Evolutionary conservation across 2,329 filamentous ascomycete genomes (phyloP).

Genomic region (Colletotrichum salicis): DNA sequence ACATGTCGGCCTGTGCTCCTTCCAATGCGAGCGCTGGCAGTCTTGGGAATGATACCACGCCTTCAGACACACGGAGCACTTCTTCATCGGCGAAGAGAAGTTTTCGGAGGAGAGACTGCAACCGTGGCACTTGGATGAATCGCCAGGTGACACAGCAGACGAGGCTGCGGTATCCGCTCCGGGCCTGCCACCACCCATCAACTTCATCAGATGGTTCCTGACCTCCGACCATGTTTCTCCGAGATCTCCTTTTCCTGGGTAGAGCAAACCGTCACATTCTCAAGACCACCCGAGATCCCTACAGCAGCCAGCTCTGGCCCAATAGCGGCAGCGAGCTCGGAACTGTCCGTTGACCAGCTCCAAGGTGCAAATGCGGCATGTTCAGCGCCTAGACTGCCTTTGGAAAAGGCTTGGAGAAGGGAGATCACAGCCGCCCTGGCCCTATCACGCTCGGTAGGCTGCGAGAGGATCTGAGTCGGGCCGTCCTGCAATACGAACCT

Average conservation of each 20-base stretch:
- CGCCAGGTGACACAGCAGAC: background rate
- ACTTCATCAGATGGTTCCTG: background rate
- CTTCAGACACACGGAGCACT: background rate
- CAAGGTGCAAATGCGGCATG: background rate
- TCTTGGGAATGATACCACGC: constrained; percentile 19
- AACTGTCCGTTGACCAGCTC: background rate
- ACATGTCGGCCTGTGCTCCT: constrained; percentile 1
- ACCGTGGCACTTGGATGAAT: background rate
- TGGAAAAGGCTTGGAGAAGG: background rate
- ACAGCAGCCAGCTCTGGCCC: background rate
- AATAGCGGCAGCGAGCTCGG: background rate
- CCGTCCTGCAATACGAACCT: background rate
- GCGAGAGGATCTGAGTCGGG: background rate
- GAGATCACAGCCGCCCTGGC: background rate
- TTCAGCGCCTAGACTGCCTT: background rate
- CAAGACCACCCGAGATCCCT: background rate
- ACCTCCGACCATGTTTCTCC: background rate
- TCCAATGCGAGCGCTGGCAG: constrained; percentile 10
- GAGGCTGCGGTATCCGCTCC: too few relatives aligned
- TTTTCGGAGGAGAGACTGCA: background rate
- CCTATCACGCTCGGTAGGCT: background rate
- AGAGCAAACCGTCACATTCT: background rate
- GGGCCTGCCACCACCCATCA: background rate
- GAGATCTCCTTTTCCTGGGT: background rate
- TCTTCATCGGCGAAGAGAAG: background rate